Evolutionary conservation across 306 rosid genomes (phyloP), one percentile per base, ranked within the genome.

Genomic region (Cucurbita maxima): DNA sequence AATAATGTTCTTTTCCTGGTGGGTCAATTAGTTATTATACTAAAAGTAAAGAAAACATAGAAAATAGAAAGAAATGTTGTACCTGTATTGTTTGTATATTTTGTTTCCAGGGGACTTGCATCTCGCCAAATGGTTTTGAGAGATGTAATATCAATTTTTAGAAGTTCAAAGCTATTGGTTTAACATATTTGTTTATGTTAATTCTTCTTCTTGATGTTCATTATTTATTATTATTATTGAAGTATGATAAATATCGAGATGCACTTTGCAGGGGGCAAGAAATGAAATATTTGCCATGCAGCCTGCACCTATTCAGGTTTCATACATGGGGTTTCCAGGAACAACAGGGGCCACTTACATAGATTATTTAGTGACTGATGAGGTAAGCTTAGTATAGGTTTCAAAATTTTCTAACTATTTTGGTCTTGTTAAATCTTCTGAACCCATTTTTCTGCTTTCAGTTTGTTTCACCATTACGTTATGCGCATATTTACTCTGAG

Each of bases 271-370:
- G 98, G 98, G 98, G 81, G 98, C 98, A 12, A 81, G 98, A 76
- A 93, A 93, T 84, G 98, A 93, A 81, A 90, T 93, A 82, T 93
- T 93, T 83, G 90, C 96, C 56, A 86, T 84, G 82, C 94, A 89
- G 82, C 97, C 99, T 77, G 96, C 99, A 66, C 99, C 99, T 15
- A 81, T 95, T 82, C 99, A 95, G 84, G 97, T 95, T 78, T 95
- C 99, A 76, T 95, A 95, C 68, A 95, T 95, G 99, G 99, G 99
- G 14, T 95, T 95, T 82, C 99, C 99, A 53, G 99, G 99, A 67
- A 95, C 97, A 60, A 95, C 99, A 0, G 99, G 99, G 55, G 99
- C 99, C 55, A 77, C 72, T 79, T 93, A 90, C 81, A 90, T 93
- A 64, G 90, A 93, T 73, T 93, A 93, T 78, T 82, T 93, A 56